phyloP scores from a whole-genome alignment of 108 stramenopile genomes.

The Cyclotella kingstonii region DNA sequence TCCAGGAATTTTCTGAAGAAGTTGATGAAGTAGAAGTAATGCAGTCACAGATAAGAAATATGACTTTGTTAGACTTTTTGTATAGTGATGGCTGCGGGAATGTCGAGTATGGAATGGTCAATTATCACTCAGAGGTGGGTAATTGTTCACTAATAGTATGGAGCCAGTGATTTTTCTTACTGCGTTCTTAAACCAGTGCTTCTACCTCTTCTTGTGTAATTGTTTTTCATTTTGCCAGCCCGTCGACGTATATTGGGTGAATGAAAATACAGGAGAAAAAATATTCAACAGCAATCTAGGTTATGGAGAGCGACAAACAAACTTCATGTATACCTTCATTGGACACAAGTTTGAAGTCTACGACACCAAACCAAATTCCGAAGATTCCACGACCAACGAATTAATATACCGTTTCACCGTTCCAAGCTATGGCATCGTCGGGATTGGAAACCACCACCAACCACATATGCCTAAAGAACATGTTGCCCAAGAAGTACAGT shows the following conservation, averaged over 20 bases:
- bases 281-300: constrained; percentile 30
- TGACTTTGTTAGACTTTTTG: constrained; percentile 19
- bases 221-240: constrained; percentile 16
- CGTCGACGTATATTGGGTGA: constrained; percentile 53
- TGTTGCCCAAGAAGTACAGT: constrained; percentile 46
- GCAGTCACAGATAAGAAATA: no score
- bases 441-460: constrained; percentile 34
- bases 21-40: no score
- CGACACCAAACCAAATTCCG: constrained; percentile 25
- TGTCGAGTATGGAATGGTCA: constrained; percentile 54
- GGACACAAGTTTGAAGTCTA: constrained; percentile 55
- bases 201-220: not conserved
- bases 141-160: not conserved
- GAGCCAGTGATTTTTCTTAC: not conserved
- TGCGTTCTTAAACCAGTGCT: not conserved
- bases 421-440: constrained; percentile 39
- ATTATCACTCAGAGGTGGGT: constrained; percentile 34
- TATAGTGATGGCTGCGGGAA: constrained; percentile 26
- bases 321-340: constrained; percentile 49
- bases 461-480: constrained; percentile 31
- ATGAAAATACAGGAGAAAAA: constrained; percentile 8
- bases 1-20: no score
- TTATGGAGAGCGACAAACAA: constrained; percentile 52
- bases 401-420: constrained; percentile 22
- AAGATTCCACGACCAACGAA: constrained; percentile 23